These are phyloP conservation scores for Sugiyamaella floridensis DNA, from an alignment of 805 yeast species.

Conservation along the genomic window DNA sequence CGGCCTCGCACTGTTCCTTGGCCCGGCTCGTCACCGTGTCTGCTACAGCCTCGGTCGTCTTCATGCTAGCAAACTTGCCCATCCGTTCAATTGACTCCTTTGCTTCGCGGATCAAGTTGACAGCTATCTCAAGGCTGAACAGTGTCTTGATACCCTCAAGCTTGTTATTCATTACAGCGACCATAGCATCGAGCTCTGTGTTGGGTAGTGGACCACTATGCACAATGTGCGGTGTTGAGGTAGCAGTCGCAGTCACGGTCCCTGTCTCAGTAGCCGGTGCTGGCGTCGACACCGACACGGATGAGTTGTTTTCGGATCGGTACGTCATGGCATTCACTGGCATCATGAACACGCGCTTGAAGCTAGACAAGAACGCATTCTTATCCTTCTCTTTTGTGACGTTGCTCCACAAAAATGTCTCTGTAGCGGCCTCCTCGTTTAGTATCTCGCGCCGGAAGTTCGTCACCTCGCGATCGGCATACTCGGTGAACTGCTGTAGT, in stretches of 20 bases:
- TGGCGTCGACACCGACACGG: constrained; percentile 4
- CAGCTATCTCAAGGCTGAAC: constrained; percentile 74
- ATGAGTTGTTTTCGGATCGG: constrained; percentile 1
- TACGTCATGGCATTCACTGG: constrained; percentile 26
- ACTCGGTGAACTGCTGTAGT: constrained; percentile 20
- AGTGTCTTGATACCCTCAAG: constrained; percentile 68
- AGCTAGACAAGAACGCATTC: constrained; percentile 45
- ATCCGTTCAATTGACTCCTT: constrained; percentile 57
- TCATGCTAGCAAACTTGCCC: constrained; percentile 36
- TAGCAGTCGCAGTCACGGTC: too few relatives aligned
- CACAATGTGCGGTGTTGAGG: not conserved
- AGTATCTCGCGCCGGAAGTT: constrained; percentile 31
- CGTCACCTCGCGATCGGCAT: constrained; percentile 25
- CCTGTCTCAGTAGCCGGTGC: too few relatives aligned
- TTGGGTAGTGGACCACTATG: constrained; percentile 30
- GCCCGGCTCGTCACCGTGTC: constrained; percentile 31
- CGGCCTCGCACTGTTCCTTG: constrained; percentile 45
- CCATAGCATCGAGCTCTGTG: constrained; percentile 71
- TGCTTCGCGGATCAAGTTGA: constrained; percentile 63
- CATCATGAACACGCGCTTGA: constrained; percentile 40
- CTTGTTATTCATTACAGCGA: constrained; percentile 68
- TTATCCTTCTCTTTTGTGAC: constrained; percentile 41
- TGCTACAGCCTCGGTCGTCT: constrained; percentile 14
- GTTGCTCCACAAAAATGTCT: constrained; percentile 41
- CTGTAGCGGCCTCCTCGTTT: constrained; percentile 43